Evolutionary conservation across 495 filamentous ascomycete species (phyloP), one percentile per base, ranked within the genome.

Genomic region (Penicillium soppii): DNA sequence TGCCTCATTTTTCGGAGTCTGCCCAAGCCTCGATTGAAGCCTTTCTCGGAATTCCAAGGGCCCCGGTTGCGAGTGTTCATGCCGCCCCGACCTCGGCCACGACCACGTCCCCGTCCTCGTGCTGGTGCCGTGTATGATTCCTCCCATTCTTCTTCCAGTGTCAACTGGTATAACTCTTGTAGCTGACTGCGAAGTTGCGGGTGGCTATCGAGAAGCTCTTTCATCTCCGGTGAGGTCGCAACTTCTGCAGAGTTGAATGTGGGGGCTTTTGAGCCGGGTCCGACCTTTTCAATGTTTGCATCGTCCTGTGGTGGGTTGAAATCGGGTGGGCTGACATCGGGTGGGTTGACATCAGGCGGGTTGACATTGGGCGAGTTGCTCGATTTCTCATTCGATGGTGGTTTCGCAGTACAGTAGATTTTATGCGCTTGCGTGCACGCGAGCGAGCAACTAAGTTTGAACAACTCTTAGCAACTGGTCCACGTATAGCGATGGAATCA

Each of bases 351-450:
- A 43, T 50, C 47, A n/a, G 47, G 25, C 48, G 50, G n/a, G n/a
- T n/a, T n/a, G n/a, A n/a, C n/a, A n/a, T n/a, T 21, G 27, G 49
- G 57, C 17, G 65, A 23, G 8, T 57, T 44, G 32, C 58, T 75
- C 25, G 69, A 57, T 55, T 80, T 61, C 38, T 62, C 45, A 42
- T 55, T 62, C 37, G 61, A 36, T 20, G 58, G 56, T 12, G 59
- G 52, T 53, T 72, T 73, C 13, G 72, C 70, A 19, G 72, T 65
- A 52, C 73, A 76, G 48, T 74, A 75, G 33, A 75, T 74, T 58
- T 77, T 85, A 70, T 91, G 87, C 22, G 74, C 66, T 54, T 79
- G 82, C 48, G 80, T 86, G 66, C 87, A 91, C 20, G 76, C 68
- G 38, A 88, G 74, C 1, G 86, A 90, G 58, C 87, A 91, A 59